Base-by-base conservation (phyloP, 257 asterid genomes). In the Solanum dulcamara region DNA sequence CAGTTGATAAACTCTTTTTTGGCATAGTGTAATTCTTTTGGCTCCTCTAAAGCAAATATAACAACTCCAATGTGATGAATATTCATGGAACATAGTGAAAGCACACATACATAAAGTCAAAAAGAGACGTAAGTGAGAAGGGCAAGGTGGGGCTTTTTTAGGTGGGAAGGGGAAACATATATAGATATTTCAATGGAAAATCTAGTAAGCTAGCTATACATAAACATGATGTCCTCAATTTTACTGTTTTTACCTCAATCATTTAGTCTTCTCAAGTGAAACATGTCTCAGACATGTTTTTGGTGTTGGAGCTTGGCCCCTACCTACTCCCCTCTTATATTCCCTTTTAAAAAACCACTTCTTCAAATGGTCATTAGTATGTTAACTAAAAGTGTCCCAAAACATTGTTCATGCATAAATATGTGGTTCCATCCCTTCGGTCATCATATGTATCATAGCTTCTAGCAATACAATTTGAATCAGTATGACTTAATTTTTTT, bases 211-310 rank as follows among this genome's bases (percentile, higher is more conserved):
- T 71, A 32, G 44, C 24, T 67, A 67, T 67, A 0, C 53, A 57
- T 53, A 44, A 86, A 81, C 83, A 86, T 84, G 81, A 20, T 89
- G 85, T 72, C 38, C 83, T 51, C 26, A 64, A 46, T 83, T 66
- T 84, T 35, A 81, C 60, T 81, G 83, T 85, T 81, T 60, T 77
- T 35, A 42, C 66, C 35, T 35, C 74, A 81, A 81, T 81, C 15
- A 35, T 55, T 35, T 55, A 60, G 84, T 57, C 74, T 42, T 82
- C 20, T 82, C 15, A 37, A 60, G 80, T 74, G 91, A 87, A 82
- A 93, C 98, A 94, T 93, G 98, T 94, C 93, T 88, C 38, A 81
- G 89, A 94, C 98, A 92, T 93, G 98, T 92, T 86, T 55, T 83
- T 44, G 81, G 35, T 88, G 87, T 84, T 91, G 92, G 92, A 81